phyloP scores from a whole-genome alignment of 2,329 filamentous ascomycete genomes.

The Cladosporium sphaerospermum region DNA sequence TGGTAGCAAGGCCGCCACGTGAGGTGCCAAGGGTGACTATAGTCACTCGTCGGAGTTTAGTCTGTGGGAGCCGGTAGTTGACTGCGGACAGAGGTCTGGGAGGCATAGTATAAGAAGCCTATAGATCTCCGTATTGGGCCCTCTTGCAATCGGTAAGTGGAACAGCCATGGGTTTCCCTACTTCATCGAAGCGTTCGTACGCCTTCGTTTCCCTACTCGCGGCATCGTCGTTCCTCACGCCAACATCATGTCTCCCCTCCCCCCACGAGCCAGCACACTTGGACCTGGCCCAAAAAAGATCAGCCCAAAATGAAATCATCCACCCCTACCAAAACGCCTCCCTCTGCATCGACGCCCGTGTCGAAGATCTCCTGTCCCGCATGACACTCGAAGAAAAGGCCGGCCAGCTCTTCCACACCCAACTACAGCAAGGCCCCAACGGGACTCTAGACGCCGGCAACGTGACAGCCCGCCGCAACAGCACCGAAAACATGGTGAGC shows the following conservation, averaged over 20 bases:
- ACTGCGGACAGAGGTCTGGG: neutral
- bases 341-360: slow-evolving; percentile 41
- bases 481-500: slow-evolving; percentile 30
- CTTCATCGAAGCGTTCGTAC: neutral
- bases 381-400: slow-evolving; percentile 47
- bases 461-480: slow-evolving; percentile 18
- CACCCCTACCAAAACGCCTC: slow-evolving; percentile 34
- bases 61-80: slow-evolving; percentile 5
- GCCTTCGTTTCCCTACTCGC: slow-evolving; percentile 1
- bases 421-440: slow-evolving; percentile 30
- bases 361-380: slow-evolving; percentile 41
- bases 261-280: neutral
- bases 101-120: neutral
- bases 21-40: neutral
- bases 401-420: slow-evolving; percentile 44
- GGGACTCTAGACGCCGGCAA: slow-evolving; percentile 26
- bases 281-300: neutral
- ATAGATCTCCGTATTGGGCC: neutral
- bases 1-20: neutral
- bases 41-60: neutral
- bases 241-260: slow-evolving; percentile 4
- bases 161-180: slow-evolving; percentile 4
- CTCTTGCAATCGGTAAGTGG: neutral
- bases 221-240: slow-evolving; percentile 1
- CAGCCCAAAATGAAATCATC: neutral